Percentiles rank a stretch among this genome's conserved stretches.
phyloP scores from a whole-genome alignment of 2,329 filamentous ascomycete genomes.

The Aspergillus neotritici region DNA sequence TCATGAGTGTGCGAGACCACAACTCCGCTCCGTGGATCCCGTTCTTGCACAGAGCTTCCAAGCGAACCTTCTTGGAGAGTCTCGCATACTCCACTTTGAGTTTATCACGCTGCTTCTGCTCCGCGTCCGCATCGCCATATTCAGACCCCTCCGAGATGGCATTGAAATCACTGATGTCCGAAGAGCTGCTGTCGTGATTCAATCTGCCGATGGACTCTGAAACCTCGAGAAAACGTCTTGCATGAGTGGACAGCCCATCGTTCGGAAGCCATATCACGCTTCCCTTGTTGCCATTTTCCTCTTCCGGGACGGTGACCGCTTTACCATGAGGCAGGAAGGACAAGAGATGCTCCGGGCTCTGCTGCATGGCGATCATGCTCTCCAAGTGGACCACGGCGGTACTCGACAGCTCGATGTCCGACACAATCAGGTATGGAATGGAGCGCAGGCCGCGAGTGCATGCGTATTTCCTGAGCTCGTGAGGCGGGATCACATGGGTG shows the following conservation, averaged over 20 bases:
- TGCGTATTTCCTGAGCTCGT: constrained; percentile 22
- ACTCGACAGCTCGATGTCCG: constrained; percentile 19
- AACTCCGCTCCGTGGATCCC: constrained; percentile 22
- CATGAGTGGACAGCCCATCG: constrained; percentile 14
- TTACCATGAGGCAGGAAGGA: constrained; percentile 26
- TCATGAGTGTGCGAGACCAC: constrained; percentile 24
- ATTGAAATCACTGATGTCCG: too few relatives aligned
- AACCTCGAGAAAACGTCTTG: constrained; percentile 19
- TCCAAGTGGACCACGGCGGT: constrained; percentile 25
- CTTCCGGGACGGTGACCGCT: constrained; percentile 16
- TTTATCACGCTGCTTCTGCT: constrained; percentile 22
- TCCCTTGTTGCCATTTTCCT: constrained; percentile 6
- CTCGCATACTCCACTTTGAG: constrained; percentile 20
- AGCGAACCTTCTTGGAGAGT: constrained; percentile 24
- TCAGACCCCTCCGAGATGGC: constrained; percentile 1
- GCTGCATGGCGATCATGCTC: constrained; percentile 26
- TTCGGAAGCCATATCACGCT: constrained; percentile 29
- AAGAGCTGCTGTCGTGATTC: too few relatives aligned
- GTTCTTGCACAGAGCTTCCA: constrained; percentile 23
- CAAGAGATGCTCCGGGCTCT: constrained; percentile 24
- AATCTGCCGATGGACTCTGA: constrained; percentile 7
- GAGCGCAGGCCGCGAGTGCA: constrained; percentile 32
- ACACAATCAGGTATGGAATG: constrained; percentile 30
- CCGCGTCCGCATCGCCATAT: constrained; percentile 5
- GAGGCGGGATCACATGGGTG: constrained; percentile 4